Evolutionary conservation across 768 basidiomycete genomes (phyloP).

Genomic region (Tremella fuciformis): DNA sequence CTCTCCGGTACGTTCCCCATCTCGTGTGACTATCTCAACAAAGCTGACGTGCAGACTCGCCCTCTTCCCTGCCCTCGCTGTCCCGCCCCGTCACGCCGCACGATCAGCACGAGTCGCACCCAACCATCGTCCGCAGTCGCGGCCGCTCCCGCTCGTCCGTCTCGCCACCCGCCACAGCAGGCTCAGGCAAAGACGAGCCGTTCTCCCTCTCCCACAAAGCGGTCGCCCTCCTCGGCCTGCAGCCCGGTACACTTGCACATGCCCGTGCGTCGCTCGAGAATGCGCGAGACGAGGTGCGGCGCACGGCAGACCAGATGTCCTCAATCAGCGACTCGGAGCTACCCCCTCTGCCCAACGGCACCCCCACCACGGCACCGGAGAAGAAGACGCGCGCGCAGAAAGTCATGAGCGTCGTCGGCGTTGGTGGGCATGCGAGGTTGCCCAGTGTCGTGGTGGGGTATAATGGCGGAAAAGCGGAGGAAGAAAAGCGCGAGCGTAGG

Average conservation of each 20-base stretch:
- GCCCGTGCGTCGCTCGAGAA: conserved; percentile 40
- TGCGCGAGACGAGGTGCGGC: conserved; percentile 37
- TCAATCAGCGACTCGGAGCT: neutral
- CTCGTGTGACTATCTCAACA: neutral
- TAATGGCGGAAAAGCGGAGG: conserved; percentile 33
- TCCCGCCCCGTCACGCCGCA: conserved; percentile 39
- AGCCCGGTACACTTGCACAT: conserved; percentile 39
- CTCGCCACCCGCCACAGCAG: neutral
- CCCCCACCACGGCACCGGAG: neutral
- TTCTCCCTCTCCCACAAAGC: conserved; percentile 39
- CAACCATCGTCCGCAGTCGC: conserved; percentile 2
- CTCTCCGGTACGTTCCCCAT: conserved; percentile 40
- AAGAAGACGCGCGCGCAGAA: conserved; percentile 19
- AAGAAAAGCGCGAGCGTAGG: conserved; percentile 38
- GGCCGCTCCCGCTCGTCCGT: neutral
- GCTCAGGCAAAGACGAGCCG: conserved; percentile 9
- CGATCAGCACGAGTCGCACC: neutral
- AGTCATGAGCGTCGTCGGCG: conserved; percentile 9
- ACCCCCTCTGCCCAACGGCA: neutral
- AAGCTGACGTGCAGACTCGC: conserved; percentile 24
- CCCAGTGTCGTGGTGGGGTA: conserved; percentile 28
- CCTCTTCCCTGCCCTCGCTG: conserved; percentile 29
- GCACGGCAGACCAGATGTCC: conserved; percentile 12
- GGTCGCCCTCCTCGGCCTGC: conserved; percentile 36
- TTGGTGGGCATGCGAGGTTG: conserved; percentile 2